Evolutionary conservation across 139 green algal species (phyloP).

Genomic region (Diplosphaera chodatii): DNA sequence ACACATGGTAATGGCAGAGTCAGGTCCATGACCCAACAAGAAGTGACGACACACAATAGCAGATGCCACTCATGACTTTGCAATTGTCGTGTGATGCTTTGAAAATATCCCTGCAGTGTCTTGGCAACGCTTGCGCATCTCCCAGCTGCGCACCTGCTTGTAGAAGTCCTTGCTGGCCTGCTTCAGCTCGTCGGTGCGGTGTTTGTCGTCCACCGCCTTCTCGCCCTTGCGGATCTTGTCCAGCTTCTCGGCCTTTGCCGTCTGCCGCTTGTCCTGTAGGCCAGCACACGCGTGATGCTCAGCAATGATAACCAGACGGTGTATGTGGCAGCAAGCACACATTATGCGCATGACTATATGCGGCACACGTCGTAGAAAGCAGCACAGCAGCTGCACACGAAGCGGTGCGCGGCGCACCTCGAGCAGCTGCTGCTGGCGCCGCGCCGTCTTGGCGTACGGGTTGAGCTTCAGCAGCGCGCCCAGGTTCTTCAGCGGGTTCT

Average conservation of each 20-base stretch:
- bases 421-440: constrained; percentile 56
- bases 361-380: too few relatives aligned
- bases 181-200: constrained; percentile 16
- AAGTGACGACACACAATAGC: too few relatives aligned
- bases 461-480: constrained; percentile 95
- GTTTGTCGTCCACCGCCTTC: not conserved
- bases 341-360: too few relatives aligned
- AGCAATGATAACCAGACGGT: too few relatives aligned
- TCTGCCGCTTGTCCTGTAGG: constrained; percentile 15
- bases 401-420: constrained; percentile 23
- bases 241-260: constrained; percentile 46
- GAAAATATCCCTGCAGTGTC: too few relatives aligned
- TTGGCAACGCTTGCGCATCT: too few relatives aligned
- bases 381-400: not conserved
- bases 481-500: constrained; percentile 98
- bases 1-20: not conserved
- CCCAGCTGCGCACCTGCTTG: constrained; percentile 28
- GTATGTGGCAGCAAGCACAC: too few relatives aligned
- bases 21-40: too few relatives aligned
- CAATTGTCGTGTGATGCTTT: too few relatives aligned
- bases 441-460: constrained; percentile 81
- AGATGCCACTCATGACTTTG: too few relatives aligned
- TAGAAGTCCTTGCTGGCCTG: constrained; percentile 66
- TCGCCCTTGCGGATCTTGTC: constrained; percentile 35
- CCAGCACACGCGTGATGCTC: not conserved